Conservation (phyloP, 2,329 filamentous ascomycete genomes). For the Pseudocercospora crystallina region DNA sequence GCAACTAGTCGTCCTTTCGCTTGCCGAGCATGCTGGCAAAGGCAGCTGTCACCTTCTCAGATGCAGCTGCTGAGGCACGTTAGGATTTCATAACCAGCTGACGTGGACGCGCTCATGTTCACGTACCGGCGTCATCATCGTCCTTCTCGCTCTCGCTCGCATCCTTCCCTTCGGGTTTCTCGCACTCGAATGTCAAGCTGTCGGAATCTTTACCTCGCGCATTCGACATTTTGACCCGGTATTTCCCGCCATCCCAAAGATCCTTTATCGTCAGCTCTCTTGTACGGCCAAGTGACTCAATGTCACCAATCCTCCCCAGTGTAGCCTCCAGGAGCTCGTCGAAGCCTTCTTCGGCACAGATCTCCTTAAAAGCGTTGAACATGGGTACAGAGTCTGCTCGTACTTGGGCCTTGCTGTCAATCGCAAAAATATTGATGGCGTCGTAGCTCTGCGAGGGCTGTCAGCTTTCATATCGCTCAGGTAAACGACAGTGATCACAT, state of each 20-base stretch:
- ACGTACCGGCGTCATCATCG: slow-evolving; percentile 3
- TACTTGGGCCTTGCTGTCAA: slow-evolving; percentile 82
- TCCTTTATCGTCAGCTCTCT: slow-evolving; percentile 95
- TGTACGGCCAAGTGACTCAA: slow-evolving; percentile 91
- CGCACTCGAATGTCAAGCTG: slow-evolving; percentile 49
- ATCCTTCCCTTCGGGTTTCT: slow-evolving; percentile 27
- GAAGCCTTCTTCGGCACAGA: slow-evolving; percentile 76
- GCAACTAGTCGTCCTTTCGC: too few relatives aligned
- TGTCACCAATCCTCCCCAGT: slow-evolving; percentile 80
- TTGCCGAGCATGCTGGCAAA: too few relatives aligned
- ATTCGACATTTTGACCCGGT: slow-evolving; percentile 60
- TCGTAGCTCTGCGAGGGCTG: slow-evolving; percentile 67
- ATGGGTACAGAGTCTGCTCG: slow-evolving; percentile 94
- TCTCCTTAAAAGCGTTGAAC: slow-evolving; percentile 85
- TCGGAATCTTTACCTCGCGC: slow-evolving; percentile 48
- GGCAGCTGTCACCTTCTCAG: too few relatives aligned
- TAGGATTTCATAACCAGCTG: too few relatives aligned
- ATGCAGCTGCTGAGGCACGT: too few relatives aligned
- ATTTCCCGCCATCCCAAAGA: slow-evolving; percentile 79
- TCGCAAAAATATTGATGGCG: slow-evolving; percentile 91
- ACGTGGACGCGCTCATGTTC: background rate
- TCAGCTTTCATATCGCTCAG: background rate
- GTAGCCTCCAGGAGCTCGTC: slow-evolving; percentile 79
- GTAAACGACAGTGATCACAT: background rate
- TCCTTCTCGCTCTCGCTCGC: background rate